Evolutionary conservation across 2,329 filamentous ascomycete species (phyloP), one percentile per base, ranked within the genome.

Genomic region (Aureobasidium melanogenum): DNA sequence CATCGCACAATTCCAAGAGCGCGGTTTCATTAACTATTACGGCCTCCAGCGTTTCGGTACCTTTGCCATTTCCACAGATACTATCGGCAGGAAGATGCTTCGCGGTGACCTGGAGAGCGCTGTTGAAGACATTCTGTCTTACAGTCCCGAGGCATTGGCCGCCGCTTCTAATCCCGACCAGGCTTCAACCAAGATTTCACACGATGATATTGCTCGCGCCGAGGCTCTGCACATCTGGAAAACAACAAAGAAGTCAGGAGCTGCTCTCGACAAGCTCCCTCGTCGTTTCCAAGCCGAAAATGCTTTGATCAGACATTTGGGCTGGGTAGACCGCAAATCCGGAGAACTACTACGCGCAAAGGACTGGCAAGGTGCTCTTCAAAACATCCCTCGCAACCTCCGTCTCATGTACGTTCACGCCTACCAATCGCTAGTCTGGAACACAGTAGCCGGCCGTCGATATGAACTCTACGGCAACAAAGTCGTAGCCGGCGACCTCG

Each of bases 31-130:
- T 75, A 99, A 99, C 75, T 99, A 97, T 77, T 99, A 92, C 70
- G 94, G 94, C 9, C 84, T 97, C n/a, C 94, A 99, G 75, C 86
- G 94, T 26, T 99, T 99, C 69, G 94, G 94, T 30, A 93, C 91
- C 0, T 93, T 94, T 73, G 79, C 85, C 30, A 88, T 89, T 14
- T 88, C 91, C 36, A 99, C 94, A 0, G 91, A 97, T 69, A 82
- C 87, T 43, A 79, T 97, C 54, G 94, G 94, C 52, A 84, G 88
- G 70, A 87, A 89, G 72, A 91, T 99, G 70, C 81, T 99, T 0
- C 83, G 89, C 66, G 87, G 84, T 32, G 85, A 96, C 69, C 91
- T 91, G 67, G 82, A 92, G 70, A 88, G 84, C 34, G 93, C 93
- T 15, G 85, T 94, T 60, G 82, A 90, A 59, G 82, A 85, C 22